Evolutionary conservation across 2,329 filamentous ascomycete species (phyloP), one percentile per base, ranked within the genome.

Genomic region (Colletotrichum cuscutae): DNA sequence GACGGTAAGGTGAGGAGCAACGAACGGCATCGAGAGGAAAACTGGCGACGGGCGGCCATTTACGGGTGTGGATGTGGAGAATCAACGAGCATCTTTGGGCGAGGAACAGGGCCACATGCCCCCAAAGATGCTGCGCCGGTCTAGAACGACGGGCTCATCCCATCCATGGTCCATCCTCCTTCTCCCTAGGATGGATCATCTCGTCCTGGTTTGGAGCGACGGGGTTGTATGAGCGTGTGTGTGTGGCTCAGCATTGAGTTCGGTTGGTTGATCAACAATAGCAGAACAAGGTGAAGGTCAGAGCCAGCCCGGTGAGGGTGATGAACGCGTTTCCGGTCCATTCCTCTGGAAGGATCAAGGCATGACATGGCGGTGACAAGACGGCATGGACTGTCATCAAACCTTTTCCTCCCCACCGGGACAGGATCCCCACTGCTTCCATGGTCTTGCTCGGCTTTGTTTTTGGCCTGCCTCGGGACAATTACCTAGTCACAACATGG

Each of bases 31-130:
- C 30, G 22, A 35, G 30, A 68, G 62, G 9, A 71, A 72, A 73
- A 73, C 56, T 62, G 67, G 71, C 66, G 67, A 71, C 67, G 67
- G 63, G 61, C 71, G 71, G 71, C 58, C 71, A 68, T 72, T 73
- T 49, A 63, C 68, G 71, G 68, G 57, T 67, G 37, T 4, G 13
- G n/a, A n/a, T 35, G 71, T 72, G 68, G 71, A 72, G 68, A 32
- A 63, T 22, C 24, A 68, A 32, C 56, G 56, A 49, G 63, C 59
- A 46, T 65, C 46, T 63, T 63, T 60, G 37, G 65, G 26, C 30
- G 54, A 70, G 35, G 24, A 28, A 64, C 70, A 61, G 71, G 70
- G 49, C 60, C 71, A 65, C 66, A 71, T 73, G 71, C 60, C 57
- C 66, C 58, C 53, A 56, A 54, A 54, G 59, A 26, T 54, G 60